Conservation (phyloP, 352 stramenopile species). For the Globisporangium ultimum region DNA sequence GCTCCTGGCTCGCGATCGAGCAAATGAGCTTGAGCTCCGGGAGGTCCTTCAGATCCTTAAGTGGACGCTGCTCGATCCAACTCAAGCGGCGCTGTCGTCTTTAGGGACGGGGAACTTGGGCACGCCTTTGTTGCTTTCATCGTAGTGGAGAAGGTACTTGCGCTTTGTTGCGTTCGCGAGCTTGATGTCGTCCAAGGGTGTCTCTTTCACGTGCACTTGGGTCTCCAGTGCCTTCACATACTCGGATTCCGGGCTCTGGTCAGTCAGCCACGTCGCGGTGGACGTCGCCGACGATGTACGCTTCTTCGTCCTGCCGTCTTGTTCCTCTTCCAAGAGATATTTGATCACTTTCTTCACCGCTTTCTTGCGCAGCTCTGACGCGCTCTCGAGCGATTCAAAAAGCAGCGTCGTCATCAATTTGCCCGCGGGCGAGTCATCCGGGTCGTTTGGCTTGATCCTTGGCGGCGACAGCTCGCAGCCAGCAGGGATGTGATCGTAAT, state of each 20-base stretch:
- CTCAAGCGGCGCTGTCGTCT: slow-evolving; percentile 26
- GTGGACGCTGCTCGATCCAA: slow-evolving; percentile 22
- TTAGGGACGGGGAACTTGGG: slow-evolving; percentile 8
- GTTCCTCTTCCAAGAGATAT: slow-evolving; percentile 36
- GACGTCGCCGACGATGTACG: background rate
- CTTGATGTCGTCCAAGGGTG: slow-evolving; percentile 2
- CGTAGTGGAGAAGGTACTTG: slow-evolving; percentile 8
- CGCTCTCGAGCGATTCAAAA: slow-evolving; percentile 26
- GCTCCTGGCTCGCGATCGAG: slow-evolving; percentile 26
- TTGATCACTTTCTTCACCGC: slow-evolving; percentile 42
- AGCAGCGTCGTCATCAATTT: slow-evolving; percentile 14
- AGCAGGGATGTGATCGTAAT: slow-evolving; percentile 22
- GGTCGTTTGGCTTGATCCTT: slow-evolving; percentile 1
- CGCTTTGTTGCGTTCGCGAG: slow-evolving; percentile 8
- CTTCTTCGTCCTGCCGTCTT: background rate
- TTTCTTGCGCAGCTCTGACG: slow-evolving; percentile 20
- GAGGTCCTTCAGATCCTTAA: slow-evolving; percentile 21
- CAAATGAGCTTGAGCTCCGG: slow-evolving; percentile 58
- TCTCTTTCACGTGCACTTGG: slow-evolving; percentile 7
- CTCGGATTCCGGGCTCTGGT: slow-evolving; percentile 7
- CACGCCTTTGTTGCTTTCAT: background rate
- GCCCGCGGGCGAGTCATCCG: background rate
- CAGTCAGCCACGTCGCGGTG: background rate
- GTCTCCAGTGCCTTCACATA: slow-evolving; percentile 15
- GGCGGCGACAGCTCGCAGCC: background rate